Evolutionary conservation across 441 rosid species (phyloP).

Genomic region (Populus hybrid): DNA sequence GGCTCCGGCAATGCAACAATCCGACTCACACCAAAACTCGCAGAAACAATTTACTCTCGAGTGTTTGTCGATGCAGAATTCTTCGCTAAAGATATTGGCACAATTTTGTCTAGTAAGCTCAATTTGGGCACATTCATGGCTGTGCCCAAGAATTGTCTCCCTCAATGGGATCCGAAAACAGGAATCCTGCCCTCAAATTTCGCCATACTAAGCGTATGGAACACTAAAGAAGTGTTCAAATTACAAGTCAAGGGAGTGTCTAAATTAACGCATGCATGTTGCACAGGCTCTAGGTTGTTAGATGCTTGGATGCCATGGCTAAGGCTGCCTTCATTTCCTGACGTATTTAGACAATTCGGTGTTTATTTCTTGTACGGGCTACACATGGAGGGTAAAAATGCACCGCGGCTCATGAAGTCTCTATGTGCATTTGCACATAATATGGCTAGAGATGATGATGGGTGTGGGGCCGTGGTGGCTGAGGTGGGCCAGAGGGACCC

Average conservation of each 20-base stretch:
- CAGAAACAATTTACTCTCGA: constrained; percentile 39
- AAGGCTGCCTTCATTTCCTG: constrained; percentile 62
- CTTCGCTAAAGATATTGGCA: constrained; percentile 55
- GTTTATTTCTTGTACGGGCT: constrained; percentile 60
- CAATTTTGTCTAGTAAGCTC: constrained; percentile 38
- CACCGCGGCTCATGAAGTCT: constrained; percentile 48
- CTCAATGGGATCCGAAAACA: constrained; percentile 31
- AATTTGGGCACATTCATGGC: constrained; percentile 77
- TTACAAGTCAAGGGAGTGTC: constrained; percentile 62
- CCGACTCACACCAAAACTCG: constrained; percentile 27
- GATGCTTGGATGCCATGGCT: constrained; percentile 70
- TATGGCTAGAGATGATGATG: constrained; percentile 58
- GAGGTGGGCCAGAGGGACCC: constrained; percentile 65
- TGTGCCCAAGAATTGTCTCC: constrained; percentile 28
- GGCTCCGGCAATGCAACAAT: constrained; percentile 28
- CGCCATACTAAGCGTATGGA: constrained; percentile 66
- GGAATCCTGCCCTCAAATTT: constrained; percentile 40
- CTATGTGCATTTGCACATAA: constrained; percentile 61
- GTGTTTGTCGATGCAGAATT: constrained; percentile 48
- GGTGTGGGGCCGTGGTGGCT: constrained; percentile 60
- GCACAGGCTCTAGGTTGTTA: constrained; percentile 50
- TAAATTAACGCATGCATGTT: constrained; percentile 33
- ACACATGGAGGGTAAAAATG: constrained; percentile 57
- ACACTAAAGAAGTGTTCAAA: constrained; percentile 65
- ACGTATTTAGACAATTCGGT: constrained; percentile 61